A percentile compares a stretch with the other conserved stretches of the same genome.
phyloP scores from a whole-genome alignment of 441 rosid genomes.

The Geranium incanum region DNA sequence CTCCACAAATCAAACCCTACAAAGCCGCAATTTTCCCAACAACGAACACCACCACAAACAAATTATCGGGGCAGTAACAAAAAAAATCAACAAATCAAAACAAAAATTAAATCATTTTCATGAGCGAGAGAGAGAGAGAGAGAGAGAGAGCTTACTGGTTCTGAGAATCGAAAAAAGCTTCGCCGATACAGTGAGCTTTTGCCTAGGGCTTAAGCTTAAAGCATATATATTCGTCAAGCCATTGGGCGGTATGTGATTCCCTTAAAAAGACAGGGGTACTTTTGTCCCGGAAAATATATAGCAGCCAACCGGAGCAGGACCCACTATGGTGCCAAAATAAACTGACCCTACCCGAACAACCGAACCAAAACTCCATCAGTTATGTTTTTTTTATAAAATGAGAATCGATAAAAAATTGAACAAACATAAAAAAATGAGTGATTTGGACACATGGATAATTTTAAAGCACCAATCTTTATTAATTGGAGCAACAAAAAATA shows the following conservation, averaged over 20 bases:
- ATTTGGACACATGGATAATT: too few species aligned
- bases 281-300: neutral
- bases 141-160: neutral
- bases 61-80: too few species aligned
- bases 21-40: neutral
- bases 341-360: too few species aligned
- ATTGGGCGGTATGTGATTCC: neutral
- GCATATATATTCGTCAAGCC: neutral
- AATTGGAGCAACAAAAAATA: too few species aligned
- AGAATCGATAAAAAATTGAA: too few species aligned
- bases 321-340: too few species aligned
- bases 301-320: neutral
- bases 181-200: neutral
- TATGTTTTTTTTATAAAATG: too few species aligned
- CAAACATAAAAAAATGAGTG: too few species aligned
- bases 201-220: neutral
- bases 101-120: neutral
- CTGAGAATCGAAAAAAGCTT: neutral
- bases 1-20: slow-evolving; percentile 6
- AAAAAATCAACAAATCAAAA: neutral
- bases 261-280: neutral
- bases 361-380: too few species aligned
- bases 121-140: neutral
- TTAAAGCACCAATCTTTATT: too few species aligned
- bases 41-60: neutral